Conservation (phyloP, 148 eudicot genomes). For the Polygonum aviculare region DNA sequence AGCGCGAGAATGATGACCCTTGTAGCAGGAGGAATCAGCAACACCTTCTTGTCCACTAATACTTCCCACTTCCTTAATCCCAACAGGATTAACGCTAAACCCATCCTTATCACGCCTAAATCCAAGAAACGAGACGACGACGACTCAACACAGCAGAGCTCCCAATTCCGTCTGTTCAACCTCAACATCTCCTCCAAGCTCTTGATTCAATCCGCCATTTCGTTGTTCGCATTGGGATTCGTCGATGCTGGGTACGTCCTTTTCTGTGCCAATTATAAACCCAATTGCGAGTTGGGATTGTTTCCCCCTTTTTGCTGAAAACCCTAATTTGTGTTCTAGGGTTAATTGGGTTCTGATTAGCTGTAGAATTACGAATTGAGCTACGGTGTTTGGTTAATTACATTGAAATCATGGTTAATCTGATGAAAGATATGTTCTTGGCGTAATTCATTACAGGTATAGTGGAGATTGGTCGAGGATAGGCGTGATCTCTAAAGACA, state of each 20-base stretch:
- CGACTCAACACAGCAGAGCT: background rate
- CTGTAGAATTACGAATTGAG: background rate
- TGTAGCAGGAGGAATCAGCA: background rate
- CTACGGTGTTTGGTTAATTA: too few species aligned
- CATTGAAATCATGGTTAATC: too few species aligned
- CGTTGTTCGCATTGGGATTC: slow-evolving; percentile 62
- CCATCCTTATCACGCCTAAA: background rate
- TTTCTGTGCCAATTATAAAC: background rate
- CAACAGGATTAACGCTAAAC: background rate
- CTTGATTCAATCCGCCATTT: slow-evolving; percentile 52
- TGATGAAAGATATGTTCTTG: background rate
- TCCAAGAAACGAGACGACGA: background rate
- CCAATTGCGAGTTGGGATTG: background rate
- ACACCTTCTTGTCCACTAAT: background rate
- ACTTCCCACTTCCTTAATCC: background rate
- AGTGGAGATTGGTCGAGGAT: slow-evolving; percentile 99
- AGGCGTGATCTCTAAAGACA: slow-evolving; percentile 65
- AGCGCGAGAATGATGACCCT: background rate
- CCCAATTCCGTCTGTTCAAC: slow-evolving; percentile 8
- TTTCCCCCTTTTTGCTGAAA: background rate
- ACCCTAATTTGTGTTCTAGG: background rate
- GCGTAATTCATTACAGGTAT: slow-evolving; percentile 31
- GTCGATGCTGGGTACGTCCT: slow-evolving; percentile 76
- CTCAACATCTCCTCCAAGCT: slow-evolving; percentile 21
- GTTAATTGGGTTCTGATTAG: background rate